phyloP scores from a whole-genome alignment of 192 early-diverging fungal genomes.

The Funneliformis geosporum region DNA sequence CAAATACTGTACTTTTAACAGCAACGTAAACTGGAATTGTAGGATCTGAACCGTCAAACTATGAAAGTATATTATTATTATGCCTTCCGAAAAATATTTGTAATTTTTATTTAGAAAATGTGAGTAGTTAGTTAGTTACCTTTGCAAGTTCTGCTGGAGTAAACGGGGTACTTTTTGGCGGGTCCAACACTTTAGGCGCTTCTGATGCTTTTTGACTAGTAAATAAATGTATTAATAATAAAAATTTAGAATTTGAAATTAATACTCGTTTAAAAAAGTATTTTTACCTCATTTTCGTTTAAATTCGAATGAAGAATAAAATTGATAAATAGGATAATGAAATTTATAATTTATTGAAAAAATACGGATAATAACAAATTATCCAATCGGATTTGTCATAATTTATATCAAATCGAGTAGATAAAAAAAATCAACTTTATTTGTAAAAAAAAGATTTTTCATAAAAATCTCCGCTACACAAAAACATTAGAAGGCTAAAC shows the following conservation, averaged over 20 bases:
- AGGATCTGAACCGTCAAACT: constrained; percentile 63
- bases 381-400: too few relatives aligned
- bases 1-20: constrained; percentile 80
- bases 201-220: background rate
- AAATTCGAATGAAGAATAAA: background rate
- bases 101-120: background rate
- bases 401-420: too few relatives aligned
- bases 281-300: background rate
- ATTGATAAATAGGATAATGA: too few relatives aligned
- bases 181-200: background rate
- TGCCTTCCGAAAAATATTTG: background rate
- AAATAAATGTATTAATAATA: background rate
- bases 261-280: background rate
- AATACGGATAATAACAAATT: too few relatives aligned
- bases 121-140: background rate
- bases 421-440: too few relatives aligned
- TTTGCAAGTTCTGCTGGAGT: constrained; percentile 8
- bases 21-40: constrained; percentile 75
- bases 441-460: too few relatives aligned
- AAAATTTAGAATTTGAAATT: background rate
- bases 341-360: too few relatives aligned
- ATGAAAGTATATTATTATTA: background rate
- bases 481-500: too few relatives aligned
- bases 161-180: constrained; percentile 6
- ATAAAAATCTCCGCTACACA: too few relatives aligned